phyloP scores from a whole-genome alignment of 2,329 filamentous ascomycete genomes.

The Chrysosporium keratinophilum region DNA sequence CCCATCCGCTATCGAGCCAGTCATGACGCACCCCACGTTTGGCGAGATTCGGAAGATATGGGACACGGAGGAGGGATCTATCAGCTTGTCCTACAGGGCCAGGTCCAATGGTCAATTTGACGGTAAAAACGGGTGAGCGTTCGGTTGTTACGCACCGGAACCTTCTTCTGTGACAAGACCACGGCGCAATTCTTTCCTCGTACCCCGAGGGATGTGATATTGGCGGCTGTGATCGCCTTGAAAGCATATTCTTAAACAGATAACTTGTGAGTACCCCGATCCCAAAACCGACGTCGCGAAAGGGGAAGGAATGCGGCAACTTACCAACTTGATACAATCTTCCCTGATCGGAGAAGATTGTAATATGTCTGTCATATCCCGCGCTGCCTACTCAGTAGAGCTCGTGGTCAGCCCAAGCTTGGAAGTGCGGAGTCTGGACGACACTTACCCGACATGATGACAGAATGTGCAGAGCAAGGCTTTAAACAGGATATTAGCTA shows the following conservation, averaged over 20 bases:
- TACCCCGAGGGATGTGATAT: constrained; percentile 95
- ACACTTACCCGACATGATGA: constrained; percentile 38
- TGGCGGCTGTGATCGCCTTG: constrained; percentile 98
- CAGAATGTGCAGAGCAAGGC: constrained; percentile 14
- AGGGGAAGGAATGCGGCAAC: constrained; percentile 30
- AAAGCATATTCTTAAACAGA: constrained; percentile 87
- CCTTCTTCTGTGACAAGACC: constrained; percentile 97
- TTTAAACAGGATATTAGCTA: constrained; percentile 8
- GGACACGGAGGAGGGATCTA: constrained; percentile 91
- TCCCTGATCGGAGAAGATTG: constrained; percentile 98
- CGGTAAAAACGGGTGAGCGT: not conserved
- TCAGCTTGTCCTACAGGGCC: constrained; percentile 76
- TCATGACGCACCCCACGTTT: constrained; percentile 96
- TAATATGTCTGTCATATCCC: constrained; percentile 97
- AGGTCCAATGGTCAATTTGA: not conserved
- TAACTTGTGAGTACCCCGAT: constrained; percentile 22
- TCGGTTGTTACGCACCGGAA: constrained; percentile 59
- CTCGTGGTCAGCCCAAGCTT: constrained; percentile 17
- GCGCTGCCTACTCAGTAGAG: constrained; percentile 53
- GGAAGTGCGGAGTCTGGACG: not conserved
- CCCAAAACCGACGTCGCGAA: not conserved
- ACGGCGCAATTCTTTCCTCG: constrained; percentile 95
- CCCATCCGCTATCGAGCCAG: constrained; percentile 94
- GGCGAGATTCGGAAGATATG: constrained; percentile 96
- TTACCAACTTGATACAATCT: constrained; percentile 98